Base-by-base conservation (phyloP, 202 grass and related monocot genomes). In the Brachypodium distachyon region DNA sequence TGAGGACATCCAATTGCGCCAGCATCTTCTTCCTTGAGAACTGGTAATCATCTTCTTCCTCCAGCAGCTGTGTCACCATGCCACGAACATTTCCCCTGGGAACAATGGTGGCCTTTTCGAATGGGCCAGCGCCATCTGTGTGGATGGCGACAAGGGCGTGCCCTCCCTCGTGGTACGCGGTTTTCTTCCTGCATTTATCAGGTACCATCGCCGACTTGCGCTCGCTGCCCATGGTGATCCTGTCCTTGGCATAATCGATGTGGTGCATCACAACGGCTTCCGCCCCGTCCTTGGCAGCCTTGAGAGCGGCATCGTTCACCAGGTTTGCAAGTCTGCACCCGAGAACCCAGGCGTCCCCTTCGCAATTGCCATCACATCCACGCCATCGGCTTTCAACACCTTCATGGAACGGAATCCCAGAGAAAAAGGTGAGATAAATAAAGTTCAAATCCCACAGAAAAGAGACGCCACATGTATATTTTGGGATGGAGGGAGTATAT, bases 291-390 rank as follows among this genome's bases (percentile, higher is more conserved):
- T 83, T 93, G 23, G 93, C 90, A 10, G 90, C 93, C 80, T 93
- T 97, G 14, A 97, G 81, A 43, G 93, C 90, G 18, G 90, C 90
- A 18, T 87, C 67, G 12, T 97, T 97, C 25, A 97, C 90, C 67
- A 97, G 48, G 70, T 97, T 97, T 38, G 93, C 88, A 73, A 97
- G 88, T 90, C 86, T 41, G 91, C 91, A 50, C 91, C 94, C 61
- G 91, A 94, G 73, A 97, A 94, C 12, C 94, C 90, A 17, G 94
- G 94, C 66, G 94, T 97, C 46, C 91, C 94, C 80, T 88, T 91
- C 4, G 91, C 91, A 73, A 92, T 92, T 36, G 63, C 94, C 88
- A 84, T 88, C 61, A 94, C 54, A 78, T 97, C 82, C 4, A 97
- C 91, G 90, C 89, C 94, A 55, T 97, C 72, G 1, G 66, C 90